Conservation (phyloP, 352 stramenopile genomes). For the Sclerospora graminicola region DNA sequence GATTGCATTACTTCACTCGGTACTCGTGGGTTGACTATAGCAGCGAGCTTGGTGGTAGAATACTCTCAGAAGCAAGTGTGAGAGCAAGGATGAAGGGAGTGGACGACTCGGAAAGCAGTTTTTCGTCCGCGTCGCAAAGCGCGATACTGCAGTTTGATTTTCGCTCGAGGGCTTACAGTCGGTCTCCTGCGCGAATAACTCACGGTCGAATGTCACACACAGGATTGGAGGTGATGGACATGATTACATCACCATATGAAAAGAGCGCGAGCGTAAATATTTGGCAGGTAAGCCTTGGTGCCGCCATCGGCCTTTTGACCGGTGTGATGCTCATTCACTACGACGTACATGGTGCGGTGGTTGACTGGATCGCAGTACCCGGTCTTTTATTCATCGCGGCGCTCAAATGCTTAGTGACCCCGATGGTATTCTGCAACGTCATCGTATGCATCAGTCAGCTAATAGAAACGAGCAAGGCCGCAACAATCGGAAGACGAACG, state of each 20-base stretch:
- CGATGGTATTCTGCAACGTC: slow-evolving; percentile 61
- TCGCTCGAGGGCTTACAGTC: slow-evolving; percentile 11
- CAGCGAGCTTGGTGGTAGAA: too few species aligned
- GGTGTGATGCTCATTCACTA: slow-evolving; percentile 34
- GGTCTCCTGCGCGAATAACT: slow-evolving; percentile 1
- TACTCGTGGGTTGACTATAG: too few species aligned
- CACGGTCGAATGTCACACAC: slow-evolving; percentile 10
- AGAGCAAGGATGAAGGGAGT: not conserved
- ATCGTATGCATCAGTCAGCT: slow-evolving; percentile 51
- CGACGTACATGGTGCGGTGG: slow-evolving; percentile 20
- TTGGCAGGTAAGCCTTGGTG: slow-evolving; percentile 35
- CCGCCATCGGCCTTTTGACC: slow-evolving; percentile 31
- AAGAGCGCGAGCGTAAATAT: slow-evolving; percentile 30
- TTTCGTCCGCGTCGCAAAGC: slow-evolving; percentile 24
- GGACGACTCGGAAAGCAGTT: slow-evolving; percentile 19
- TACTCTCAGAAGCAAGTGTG: not conserved
- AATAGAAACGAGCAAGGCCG: slow-evolving; percentile 41
- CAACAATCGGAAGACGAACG: slow-evolving; percentile 38
- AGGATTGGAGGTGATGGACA: slow-evolving; percentile 32
- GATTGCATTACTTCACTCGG: too few species aligned
- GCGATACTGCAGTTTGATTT: slow-evolving; percentile 22
- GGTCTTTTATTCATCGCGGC: slow-evolving; percentile 51
- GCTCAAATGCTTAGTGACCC: slow-evolving; percentile 57
- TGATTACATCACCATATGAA: slow-evolving; percentile 38
- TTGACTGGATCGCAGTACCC: slow-evolving; percentile 44